phyloP scores from a whole-genome alignment of 306 rosid species.

The Cyclanthera cordifolia region DNA sequence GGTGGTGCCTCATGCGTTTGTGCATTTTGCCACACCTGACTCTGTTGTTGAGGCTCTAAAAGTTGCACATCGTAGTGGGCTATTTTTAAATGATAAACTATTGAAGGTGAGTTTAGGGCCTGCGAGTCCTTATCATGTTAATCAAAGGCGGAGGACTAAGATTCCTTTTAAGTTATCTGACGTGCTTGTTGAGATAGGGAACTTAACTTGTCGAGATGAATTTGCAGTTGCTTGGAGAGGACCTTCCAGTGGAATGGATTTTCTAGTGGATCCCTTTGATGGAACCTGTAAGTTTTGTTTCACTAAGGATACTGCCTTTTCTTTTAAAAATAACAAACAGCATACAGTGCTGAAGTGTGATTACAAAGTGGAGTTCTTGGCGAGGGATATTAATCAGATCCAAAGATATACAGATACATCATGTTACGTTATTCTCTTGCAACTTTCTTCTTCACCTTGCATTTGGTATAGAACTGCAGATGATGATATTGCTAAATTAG shows the following conservation, averaged over 20 bases:
- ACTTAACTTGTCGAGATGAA: constrained; percentile 33
- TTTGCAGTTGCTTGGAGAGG: constrained; percentile 58
- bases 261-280: constrained; percentile 74
- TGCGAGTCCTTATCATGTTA: constrained; percentile 38
- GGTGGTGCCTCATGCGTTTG: constrained; percentile 79
- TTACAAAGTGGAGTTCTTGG: constrained; percentile 58
- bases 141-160: constrained; percentile 49
- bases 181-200: constrained; percentile 62
- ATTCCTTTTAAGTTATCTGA: constrained; percentile 49
- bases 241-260: constrained; percentile 46
- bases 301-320: constrained; percentile 45
- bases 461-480: constrained; percentile 77
- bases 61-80: constrained; percentile 38
- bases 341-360: constrained; percentile 56
- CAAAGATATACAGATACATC: constrained; percentile 33
- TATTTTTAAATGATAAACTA: constrained; percentile 23
- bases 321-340: constrained; percentile 28
- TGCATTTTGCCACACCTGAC: constrained; percentile 46
- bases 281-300: constrained; percentile 60
- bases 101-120: constrained; percentile 57
- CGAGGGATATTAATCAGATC: constrained; percentile 8
- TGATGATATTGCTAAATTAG: constrained; percentile 54
- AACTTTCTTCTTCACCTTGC: constrained; percentile 50
- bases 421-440: constrained; percentile 40
- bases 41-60: constrained; percentile 33